phyloP scores from a whole-genome alignment of 2,329 filamentous ascomycete genomes.

The Teratosphaeria zuluensis region DNA sequence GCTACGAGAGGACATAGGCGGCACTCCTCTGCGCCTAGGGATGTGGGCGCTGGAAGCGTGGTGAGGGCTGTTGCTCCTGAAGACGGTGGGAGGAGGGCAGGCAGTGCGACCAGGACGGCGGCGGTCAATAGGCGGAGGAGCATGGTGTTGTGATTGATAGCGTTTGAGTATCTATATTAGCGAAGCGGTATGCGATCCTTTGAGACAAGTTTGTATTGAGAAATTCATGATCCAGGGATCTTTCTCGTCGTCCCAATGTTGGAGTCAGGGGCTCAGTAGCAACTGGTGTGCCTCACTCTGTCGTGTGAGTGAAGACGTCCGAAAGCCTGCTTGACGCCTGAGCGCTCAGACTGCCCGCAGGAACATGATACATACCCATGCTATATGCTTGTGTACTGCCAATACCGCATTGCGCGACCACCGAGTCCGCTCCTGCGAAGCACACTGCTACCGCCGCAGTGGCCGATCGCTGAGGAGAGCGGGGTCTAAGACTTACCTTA shows the following conservation, averaged over 20 bases:
- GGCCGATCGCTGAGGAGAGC: background rate
- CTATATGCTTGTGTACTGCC: too few species aligned
- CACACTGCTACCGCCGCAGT: background rate
- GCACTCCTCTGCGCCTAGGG: slow-evolving; percentile 19
- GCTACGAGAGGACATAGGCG: slow-evolving; percentile 8
- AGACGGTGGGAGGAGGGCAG: background rate
- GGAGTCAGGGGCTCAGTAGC: background rate
- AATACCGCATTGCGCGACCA: too few species aligned
- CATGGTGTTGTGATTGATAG: slow-evolving; percentile 22
- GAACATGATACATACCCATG: too few species aligned
- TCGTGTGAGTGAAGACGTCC: too few species aligned
- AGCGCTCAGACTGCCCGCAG: too few species aligned
- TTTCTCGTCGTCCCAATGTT: background rate
- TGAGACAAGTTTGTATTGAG: background rate
- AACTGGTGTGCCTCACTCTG: too few species aligned
- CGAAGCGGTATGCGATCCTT: background rate
- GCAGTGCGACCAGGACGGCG: slow-evolving; percentile 17
- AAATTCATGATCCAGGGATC: background rate
- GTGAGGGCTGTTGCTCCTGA: background rate
- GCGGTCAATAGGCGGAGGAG: slow-evolving; percentile 27
- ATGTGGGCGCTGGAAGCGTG: background rate
- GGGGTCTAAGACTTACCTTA: slow-evolving; percentile 28
- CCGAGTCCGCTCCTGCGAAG: background rate
- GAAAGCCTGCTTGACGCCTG: too few species aligned
- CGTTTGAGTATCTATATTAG: background rate